Evolutionary conservation across 1,284 basidiomycete species (phyloP), one percentile per base, ranked within the genome.

Genomic region (Austroboletus novae-zelandiae): DNA sequence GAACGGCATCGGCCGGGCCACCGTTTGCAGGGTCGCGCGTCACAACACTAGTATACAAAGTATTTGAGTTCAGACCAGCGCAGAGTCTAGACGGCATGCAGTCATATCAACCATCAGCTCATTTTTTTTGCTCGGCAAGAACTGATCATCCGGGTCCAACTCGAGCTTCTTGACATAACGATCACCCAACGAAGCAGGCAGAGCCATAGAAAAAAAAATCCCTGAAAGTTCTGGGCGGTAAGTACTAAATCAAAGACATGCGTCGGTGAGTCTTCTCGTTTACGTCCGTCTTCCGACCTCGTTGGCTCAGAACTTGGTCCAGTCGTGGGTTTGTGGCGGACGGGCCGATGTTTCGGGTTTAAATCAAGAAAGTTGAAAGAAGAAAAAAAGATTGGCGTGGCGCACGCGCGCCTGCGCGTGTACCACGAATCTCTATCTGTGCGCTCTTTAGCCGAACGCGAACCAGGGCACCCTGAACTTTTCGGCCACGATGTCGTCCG

Each of bases 251-350:
- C 45, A 25, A 35, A 45, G 9, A 37, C 62, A 63, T 48, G 60
- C 50, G 55, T 61, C 61, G 60, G 60, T 32, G 61, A 36, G 61
- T 46, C 52, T 50, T 51, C 45, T 40, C 44, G 46, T 64, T 65
- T 65, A 63, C 62, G 61, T 61, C 48, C 44, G 46, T 15, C n/a
- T 5, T 18, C 17, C 18, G 36, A 37, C n/a, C 25, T 40, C 23
- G 23, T 29, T 40, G 9, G 14, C 40, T 40, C 25, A 15, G n/a
- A 9, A 35, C 34, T 14, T 35, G 14, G 4, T 7, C 34, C 14
- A 18, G 7, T 10, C 13, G 6, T 9, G 36, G 27, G 23, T 45
- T 41, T 14, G 42, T 32, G 52, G 43, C 27, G 23, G 43, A 40
- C 53, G 14, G 11, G 13, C 36, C 36, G 17, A 37, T 2, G 39